phyloP scores from a whole-genome alignment of 2,329 filamentous ascomycete genomes.

The Aaosphaeria pasadenensis region DNA sequence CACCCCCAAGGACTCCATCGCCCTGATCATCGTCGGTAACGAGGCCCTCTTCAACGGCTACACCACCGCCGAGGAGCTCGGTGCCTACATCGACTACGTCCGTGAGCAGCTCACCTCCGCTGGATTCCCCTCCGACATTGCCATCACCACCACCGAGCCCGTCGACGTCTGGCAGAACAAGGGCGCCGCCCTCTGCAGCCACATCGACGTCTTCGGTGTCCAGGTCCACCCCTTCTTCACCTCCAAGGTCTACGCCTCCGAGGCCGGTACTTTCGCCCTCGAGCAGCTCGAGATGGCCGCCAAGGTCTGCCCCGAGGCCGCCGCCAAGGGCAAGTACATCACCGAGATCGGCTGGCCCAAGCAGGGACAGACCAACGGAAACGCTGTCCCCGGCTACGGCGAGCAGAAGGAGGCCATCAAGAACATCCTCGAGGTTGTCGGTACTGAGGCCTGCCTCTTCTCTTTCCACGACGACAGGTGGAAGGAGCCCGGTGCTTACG shows the following conservation, averaged over 20 bases:
- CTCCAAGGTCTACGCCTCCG: constrained; percentile 56
- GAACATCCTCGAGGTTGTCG: constrained; percentile 64
- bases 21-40: constrained; percentile 84
- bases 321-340: constrained; percentile 67
- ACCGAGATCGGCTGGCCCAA: constrained; percentile 91
- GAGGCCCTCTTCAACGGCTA: constrained; percentile 79
- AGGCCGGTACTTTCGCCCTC: constrained; percentile 74
- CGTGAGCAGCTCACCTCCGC: constrained; percentile 59
- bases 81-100: constrained; percentile 65
- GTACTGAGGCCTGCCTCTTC: constrained; percentile 75
- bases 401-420: constrained; percentile 73
- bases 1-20: constrained; percentile 71
- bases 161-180: constrained; percentile 71
- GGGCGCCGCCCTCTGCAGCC: constrained; percentile 61
- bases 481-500: constrained; percentile 69
- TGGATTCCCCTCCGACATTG: constrained; percentile 66
- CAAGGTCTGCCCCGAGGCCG: constrained; percentile 61
- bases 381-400: constrained; percentile 61
- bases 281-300: constrained; percentile 70
- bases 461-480: constrained; percentile 75
- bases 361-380: constrained; percentile 65
- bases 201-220: constrained; percentile 74
- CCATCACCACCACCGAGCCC: constrained; percentile 79
- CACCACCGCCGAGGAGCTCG: constrained; percentile 63
- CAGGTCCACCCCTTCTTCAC: constrained; percentile 98